Evolutionary conservation across 139 green algal genomes (phyloP), one percentile per base, ranked within the genome.

Genomic region (Dunaliella primolecta): DNA sequence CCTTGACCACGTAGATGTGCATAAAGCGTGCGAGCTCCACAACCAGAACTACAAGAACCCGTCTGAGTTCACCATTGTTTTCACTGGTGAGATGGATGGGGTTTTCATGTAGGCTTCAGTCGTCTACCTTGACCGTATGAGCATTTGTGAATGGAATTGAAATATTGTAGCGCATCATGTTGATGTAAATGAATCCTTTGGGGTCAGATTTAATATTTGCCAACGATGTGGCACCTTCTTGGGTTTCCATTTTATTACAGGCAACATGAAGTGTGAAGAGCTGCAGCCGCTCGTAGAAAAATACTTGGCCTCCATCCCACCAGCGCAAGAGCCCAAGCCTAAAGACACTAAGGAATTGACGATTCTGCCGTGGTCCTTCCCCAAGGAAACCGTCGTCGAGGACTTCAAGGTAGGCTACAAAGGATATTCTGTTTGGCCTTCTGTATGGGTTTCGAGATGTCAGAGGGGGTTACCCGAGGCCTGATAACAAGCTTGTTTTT

Each of bases 1-100:
- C 15, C 56, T 96, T 75, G 75, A 89, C 20, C 32, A 33, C 31
- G 81, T 96, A 36, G 88, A 96, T 84, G 80, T 85, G 0, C 36
- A 86, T 0, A 27, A 84, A 33, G 91, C 94, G 0, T 93, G 89
- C 74, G 56, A 72, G 23, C 85, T 94, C 88, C 95, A 94, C 89
- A 91, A 92, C 83, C 27, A 78, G 29, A 88, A 70, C 56, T 98
- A 94, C 87, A 36, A 38, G 24, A 93, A 97, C 87, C 95, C 95
- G 3, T 88, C 90, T 55, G 91, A 96, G 84, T 97, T 95, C 89
- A 96, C 89, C 3, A 37, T 97, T 0, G 91, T 91, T 38, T 71
- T 96, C 77, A 94, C 89, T 24, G 93, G 93, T 87, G 32, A 21
- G 79, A 35, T 46, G 30, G 23, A n/a, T n/a, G n/a, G 30, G 7